Conservation (phyloP, 805 yeast species). For the Ogataea corticis region DNA sequence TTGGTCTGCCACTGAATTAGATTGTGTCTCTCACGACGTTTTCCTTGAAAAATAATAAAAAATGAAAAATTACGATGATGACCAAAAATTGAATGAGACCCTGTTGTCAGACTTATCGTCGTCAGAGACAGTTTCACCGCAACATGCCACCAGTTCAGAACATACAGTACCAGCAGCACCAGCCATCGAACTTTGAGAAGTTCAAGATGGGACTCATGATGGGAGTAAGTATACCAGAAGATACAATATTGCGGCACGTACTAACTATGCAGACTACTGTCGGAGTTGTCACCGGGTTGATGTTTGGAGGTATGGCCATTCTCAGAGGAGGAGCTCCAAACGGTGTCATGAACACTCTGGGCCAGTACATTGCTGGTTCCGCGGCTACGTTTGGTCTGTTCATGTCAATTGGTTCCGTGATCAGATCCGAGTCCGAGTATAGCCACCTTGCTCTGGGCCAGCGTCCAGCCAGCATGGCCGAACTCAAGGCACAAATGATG, state of each 20-base stretch:
- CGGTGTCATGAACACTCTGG: conserved; percentile 94
- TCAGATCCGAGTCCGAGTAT: conserved; percentile 63
- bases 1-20: not conserved
- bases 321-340: conserved; percentile 96
- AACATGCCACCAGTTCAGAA: conserved; percentile 69
- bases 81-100: no score
- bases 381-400: conserved; percentile 96
- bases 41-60: not conserved
- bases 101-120: no score
- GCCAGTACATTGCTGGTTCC: conserved; percentile 94
- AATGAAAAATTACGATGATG: not conserved
- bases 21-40: conserved; percentile 1
- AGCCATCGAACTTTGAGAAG: conserved; percentile 90
- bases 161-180: conserved; percentile 54
- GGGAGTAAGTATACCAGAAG: conserved; percentile 60
- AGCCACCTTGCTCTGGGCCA: conserved; percentile 20
- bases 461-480: conserved; percentile 35
- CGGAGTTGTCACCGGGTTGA: conserved; percentile 92
- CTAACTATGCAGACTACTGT: conserved; percentile 52
- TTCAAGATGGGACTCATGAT: conserved; percentile 98
- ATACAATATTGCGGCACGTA: not conserved
- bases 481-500: conserved; percentile 42
- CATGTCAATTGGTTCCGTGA: conserved; percentile 94
- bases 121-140: not conserved
- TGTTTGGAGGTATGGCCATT: conserved; percentile 92